Percentiles rank a stretch among this genome's conserved stretches.
phyloP scores from a whole-genome alignment of 192 early-diverging fungal genomes.

The Backusella parvicylindrica region DNA sequence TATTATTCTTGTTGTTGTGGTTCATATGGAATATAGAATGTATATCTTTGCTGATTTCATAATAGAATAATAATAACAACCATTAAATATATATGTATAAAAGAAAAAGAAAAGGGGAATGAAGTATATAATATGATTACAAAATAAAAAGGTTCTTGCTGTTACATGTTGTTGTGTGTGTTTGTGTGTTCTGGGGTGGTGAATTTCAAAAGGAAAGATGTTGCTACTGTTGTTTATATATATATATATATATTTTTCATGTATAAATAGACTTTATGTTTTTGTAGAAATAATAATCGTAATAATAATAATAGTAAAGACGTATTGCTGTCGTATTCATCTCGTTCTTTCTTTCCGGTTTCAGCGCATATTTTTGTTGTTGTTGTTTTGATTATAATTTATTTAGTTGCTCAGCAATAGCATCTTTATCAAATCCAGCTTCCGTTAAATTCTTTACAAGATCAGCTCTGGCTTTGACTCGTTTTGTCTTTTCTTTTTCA shows the following conservation, averaged over 20 bases:
- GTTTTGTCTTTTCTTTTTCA: constrained; percentile 24
- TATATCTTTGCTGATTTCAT: neutral
- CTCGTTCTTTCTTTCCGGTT: neutral
- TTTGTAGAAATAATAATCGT: no score
- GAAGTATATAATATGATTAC: neutral
- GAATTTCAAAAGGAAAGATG: neutral
- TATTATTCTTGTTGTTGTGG: neutral
- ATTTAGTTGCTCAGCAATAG: constrained; percentile 25
- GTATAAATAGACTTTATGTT: neutral
- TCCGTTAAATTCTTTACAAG: constrained; percentile 28
- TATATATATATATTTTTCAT: neutral
- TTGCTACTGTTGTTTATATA: neutral
- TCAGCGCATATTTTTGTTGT: neutral
- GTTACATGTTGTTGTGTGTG: neutral
- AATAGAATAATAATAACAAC: neutral
- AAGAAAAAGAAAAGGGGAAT: neutral
- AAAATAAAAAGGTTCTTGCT: neutral
- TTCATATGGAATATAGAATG: neutral
- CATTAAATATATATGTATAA: neutral
- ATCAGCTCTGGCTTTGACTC: constrained; percentile 30
- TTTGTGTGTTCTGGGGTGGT: no score
- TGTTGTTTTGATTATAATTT: neutral
- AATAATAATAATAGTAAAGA: neutral
- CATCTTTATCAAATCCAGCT: constrained; percentile 26
- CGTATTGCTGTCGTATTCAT: neutral